Conservation (phyloP, 2,329 filamentous ascomycete genomes). For the Metarhizium album region DNA sequence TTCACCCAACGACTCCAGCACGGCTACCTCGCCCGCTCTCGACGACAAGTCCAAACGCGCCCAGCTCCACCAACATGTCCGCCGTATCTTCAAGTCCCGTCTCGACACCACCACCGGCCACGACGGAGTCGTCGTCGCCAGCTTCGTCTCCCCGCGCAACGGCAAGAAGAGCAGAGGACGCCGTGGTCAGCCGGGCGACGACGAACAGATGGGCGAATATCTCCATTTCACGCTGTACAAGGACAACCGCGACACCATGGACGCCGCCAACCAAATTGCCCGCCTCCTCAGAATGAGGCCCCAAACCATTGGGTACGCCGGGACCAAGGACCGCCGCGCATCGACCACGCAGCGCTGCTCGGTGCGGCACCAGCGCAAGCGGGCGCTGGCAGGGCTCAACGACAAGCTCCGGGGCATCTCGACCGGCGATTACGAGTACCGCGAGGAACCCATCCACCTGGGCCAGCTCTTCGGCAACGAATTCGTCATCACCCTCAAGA, state of each 20-base stretch:
- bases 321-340: constrained; percentile 82
- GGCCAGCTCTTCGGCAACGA: constrained; percentile 84
- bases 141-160: constrained; percentile 42
- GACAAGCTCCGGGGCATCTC: constrained; percentile 49
- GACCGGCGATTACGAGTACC: constrained; percentile 75
- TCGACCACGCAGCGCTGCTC: constrained; percentile 78
- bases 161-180: constrained; percentile 19
- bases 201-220: constrained; percentile 53
- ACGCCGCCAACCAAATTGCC: constrained; percentile 67
- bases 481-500: constrained; percentile 83
- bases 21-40: constrained; percentile 29
- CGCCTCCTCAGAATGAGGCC: constrained; percentile 63
- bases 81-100: constrained; percentile 67
- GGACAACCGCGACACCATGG: constrained; percentile 96
- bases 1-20: constrained; percentile 17
- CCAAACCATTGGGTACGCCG: constrained; percentile 65
- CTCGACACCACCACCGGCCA: constrained; percentile 62
- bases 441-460: constrained; percentile 59
- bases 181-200: constrained; percentile 14
- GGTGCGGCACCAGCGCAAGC: constrained; percentile 37
- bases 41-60: constrained; percentile 35
- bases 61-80: constrained; percentile 50
- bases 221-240: constrained; percentile 91
- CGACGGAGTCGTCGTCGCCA: constrained; percentile 52
- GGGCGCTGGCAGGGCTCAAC: constrained; percentile 57